phyloP scores from a whole-genome alignment of 495 filamentous ascomycete species.

The Aspergillus nidulans region DNA sequence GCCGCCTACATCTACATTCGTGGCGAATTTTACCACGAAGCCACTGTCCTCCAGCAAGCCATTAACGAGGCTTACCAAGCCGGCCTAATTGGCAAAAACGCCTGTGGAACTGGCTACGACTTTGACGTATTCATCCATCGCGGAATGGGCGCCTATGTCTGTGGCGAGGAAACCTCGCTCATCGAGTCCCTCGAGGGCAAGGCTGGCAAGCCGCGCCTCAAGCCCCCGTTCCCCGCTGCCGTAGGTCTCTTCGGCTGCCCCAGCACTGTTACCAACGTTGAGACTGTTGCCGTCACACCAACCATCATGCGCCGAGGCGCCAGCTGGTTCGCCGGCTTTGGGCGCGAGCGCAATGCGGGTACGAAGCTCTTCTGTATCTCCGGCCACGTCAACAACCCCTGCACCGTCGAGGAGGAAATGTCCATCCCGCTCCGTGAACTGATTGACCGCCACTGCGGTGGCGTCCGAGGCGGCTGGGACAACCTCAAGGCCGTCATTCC shows the following conservation, averaged over 20 bases:
- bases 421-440: conserved; percentile 89
- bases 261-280: conserved; percentile 95
- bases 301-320: conserved; percentile 92
- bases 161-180: conserved; percentile 94
- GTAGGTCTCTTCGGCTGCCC: conserved; percentile 98
- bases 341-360: conserved; percentile 89
- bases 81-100: conserved; percentile 95
- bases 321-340: conserved; percentile 88
- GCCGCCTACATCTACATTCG: conserved; percentile 99
- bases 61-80: conserved; percentile 96
- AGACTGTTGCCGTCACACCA: conserved; percentile 91
- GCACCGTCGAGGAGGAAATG: conserved; percentile 98
- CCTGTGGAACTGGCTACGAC: conserved; percentile 93
- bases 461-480: conserved; percentile 95
- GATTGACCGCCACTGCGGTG: conserved; percentile 96
- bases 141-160: conserved; percentile 95
- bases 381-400: conserved; percentile 97
- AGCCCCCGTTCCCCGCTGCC: conserved; percentile 96
- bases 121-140: conserved; percentile 97
- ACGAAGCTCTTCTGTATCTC: conserved; percentile 99
- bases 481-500: conserved; percentile 94
- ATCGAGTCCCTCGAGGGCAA: conserved; percentile 98
- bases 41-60: conserved; percentile 84
- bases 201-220: conserved; percentile 94
- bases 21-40: conserved; percentile 97